Evolutionary conservation across 108 stramenopile species (phyloP), one percentile per base, ranked within the genome.

Genomic region (Pseudonitzschia delicatissima): DNA sequence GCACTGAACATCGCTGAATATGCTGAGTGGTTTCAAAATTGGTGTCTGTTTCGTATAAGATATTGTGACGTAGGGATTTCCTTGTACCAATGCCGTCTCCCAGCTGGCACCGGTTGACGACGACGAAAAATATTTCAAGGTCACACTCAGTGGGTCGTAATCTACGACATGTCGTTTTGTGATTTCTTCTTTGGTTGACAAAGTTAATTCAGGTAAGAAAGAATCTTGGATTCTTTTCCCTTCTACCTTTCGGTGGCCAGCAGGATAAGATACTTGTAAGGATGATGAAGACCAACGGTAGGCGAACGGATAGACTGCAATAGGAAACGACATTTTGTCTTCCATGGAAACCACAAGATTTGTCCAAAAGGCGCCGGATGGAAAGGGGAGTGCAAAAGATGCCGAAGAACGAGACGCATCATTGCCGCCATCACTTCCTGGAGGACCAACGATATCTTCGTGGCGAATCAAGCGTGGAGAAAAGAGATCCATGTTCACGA

Each of bases 281-380:
- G 72, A 68, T n/a, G 67, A 59, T 39, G 81, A 55, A 12, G 87
- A 66, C 92, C 92, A 93, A 57, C 84, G 85, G 68, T 78, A 93
- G 2, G 86, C 82, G 66, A 88, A 93, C 0, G 92, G 92, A 67
- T 91, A 93, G 0, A 83, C 86, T 15, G 83, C 84, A 57, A 87
- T 82, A 0, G 92, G 92, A 66, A 82, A 93, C 2, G 89, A 91
- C 34, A 82, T 74, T 45, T 75, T 79, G n/a, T 59, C 58, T 50
- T 69, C 66, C 6, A 72, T 53, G n/a, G 62, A 66, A 52, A 93
- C 34, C 26, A 93, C 86, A 21, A 93, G 80, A 66, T 93, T 93
- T 15, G 86, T 91, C 92, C 92, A 93, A 64, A 93, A 93, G 36
- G 89, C 86, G 9, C 92, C 92, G 2, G 89, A 89, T 0, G 92